Base-by-base conservation (phyloP, 192 early-diverging fungal genomes). In the Mortierella claussenii region DNA sequence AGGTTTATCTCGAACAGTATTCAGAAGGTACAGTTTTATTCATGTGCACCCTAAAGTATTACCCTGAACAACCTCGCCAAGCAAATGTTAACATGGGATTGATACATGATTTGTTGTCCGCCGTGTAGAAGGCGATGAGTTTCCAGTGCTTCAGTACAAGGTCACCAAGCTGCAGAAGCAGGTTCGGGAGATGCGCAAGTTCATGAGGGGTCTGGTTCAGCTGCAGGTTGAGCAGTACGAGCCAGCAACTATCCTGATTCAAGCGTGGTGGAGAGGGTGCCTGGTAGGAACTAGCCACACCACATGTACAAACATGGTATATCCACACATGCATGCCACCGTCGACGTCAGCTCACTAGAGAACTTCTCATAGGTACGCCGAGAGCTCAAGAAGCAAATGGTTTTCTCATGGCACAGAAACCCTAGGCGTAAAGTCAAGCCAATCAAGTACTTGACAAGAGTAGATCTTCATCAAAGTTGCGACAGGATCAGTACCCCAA, bases 261-360 rank as follows among this genome's bases (percentile, higher is more conserved):
- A 76, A 26, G 73, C 73, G 11, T 76, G 73, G 73, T 76, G 73
- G 73, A 60, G 73, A 49, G 73, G 73, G 7, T 76, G 73, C 40
- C 40, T 76, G 64, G 71, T 75, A 75, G 32, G 51, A 23, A 21
- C 9, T 9, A 48, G 9, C 6, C 46, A n/a, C n/a, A n/a, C n/a
- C n/a, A n/a, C n/a, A n/a, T n/a, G n/a, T n/a, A n/a, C n/a, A n/a
- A n/a, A n/a, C n/a, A n/a, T n/a, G n/a, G n/a, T n/a, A n/a, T n/a
- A n/a, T n/a, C n/a, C n/a, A n/a, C n/a, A n/a, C n/a, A n/a, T n/a
- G n/a, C n/a, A n/a, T n/a, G n/a, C n/a, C n/a, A n/a, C n/a, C n/a
- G n/a, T n/a, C n/a, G n/a, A n/a, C n/a, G n/a, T n/a, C n/a, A n/a
- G n/a, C n/a, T n/a, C n/a, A n/a, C n/a, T n/a, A n/a, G n/a, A n/a